Evolutionary conservation across 257 asterid species (phyloP).

Genomic region (Scutellaria galericulata): DNA sequence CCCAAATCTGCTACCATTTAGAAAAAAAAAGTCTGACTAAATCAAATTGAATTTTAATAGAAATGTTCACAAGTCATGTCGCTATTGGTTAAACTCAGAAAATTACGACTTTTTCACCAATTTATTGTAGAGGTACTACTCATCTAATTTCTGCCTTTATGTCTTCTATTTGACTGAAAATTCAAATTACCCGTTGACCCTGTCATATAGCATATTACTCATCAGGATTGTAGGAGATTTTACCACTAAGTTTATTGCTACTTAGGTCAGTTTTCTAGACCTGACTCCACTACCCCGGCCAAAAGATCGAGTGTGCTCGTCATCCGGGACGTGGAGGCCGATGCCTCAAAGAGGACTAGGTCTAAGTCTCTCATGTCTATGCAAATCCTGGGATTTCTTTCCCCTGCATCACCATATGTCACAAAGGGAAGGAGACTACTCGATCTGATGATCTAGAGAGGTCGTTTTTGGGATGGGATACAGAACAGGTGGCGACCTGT

Average conservation of each 20-base stretch:
- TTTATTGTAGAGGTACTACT: background rate
- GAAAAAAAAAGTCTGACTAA: conserved; percentile 11
- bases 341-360: too few relatives aligned
- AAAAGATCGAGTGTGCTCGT: too few relatives aligned
- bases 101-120: background rate
- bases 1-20: background rate
- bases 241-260: background rate
- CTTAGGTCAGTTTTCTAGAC: background rate
- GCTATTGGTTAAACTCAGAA: conserved; percentile 16
- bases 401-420: too few relatives aligned
- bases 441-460: too few relatives aligned
- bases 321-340: too few relatives aligned
- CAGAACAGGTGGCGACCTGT: too few relatives aligned
- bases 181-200: background rate
- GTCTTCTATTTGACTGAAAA: conserved; percentile 12
- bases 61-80: background rate
- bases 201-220: conserved; percentile 1
- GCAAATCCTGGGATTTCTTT: too few relatives aligned
- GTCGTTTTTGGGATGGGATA: too few relatives aligned
- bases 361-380: too few relatives aligned
- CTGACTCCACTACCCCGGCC: too few relatives aligned
- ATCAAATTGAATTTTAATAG: background rate
- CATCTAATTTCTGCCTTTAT: conserved; percentile 5
- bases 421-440: too few relatives aligned
- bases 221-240: background rate